Evolutionary conservation across 805 yeast species (phyloP).

Genomic region (Suhomyces pyralidae): DNA sequence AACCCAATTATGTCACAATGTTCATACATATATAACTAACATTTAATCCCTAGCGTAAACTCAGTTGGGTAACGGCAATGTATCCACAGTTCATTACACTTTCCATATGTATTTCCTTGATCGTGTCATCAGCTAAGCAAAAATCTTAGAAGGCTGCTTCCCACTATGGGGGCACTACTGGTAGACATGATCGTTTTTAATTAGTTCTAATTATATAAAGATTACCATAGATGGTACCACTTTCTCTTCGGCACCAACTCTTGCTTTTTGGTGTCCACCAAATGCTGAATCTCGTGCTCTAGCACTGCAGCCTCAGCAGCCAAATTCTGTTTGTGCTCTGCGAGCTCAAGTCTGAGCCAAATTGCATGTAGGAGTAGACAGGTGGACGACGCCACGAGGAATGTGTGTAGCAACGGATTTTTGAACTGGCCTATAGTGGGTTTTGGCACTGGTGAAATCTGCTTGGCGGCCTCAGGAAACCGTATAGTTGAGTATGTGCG

Average conservation of each 20-base stretch:
- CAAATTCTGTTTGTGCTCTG: slow-evolving; percentile 19
- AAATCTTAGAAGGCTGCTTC: no score
- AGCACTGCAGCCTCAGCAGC: slow-evolving; percentile 15
- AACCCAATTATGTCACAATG: no score
- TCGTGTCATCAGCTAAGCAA: no score
- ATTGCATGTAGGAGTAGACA: slow-evolving; percentile 34
- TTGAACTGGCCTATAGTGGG: slow-evolving; percentile 37
- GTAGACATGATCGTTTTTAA: neutral
- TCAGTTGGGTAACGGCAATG: no score
- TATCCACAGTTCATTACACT: no score
- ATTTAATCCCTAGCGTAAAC: no score
- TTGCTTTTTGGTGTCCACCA: slow-evolving; percentile 26
- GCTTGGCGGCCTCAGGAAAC: neutral
- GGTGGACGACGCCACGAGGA: slow-evolving; percentile 38
- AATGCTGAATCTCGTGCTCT: slow-evolving; percentile 24
- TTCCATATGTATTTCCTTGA: no score
- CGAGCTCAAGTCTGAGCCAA: slow-evolving; percentile 32
- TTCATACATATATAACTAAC: no score
- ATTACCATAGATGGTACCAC: slow-evolving; percentile 11
- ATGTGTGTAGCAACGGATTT: slow-evolving; percentile 36
- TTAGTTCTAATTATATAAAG: no score
- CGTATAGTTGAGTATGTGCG: slow-evolving; percentile 1
- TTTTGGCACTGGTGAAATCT: slow-evolving; percentile 9
- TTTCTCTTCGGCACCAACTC: slow-evolving; percentile 14
- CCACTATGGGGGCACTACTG: neutral